phyloP scores from a whole-genome alignment of 1,284 basidiomycete genomes.

The Leccinum solheimii region DNA sequence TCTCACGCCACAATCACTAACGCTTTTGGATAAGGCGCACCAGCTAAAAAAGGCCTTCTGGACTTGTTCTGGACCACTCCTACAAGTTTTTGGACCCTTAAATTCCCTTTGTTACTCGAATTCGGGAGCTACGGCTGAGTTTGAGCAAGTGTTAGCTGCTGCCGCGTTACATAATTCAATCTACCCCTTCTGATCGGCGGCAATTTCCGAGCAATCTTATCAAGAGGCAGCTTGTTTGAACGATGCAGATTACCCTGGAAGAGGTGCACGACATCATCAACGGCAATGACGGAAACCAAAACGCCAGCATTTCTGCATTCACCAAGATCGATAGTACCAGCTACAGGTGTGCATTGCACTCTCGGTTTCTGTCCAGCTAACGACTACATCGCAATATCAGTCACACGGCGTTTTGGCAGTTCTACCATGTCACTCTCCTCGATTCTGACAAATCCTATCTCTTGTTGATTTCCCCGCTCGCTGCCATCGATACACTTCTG shows the following conservation, averaged over 20 bases:
- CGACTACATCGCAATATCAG: conserved; percentile 9
- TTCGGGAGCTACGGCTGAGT: too few relatives aligned
- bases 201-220: background rate
- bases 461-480: conserved; percentile 21
- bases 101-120: too few relatives aligned
- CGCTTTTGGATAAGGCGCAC: too few relatives aligned
- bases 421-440: conserved; percentile 24
- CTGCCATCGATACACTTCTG: background rate
- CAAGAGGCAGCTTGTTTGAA: background rate
- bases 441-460: conserved; percentile 23
- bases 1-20: too few relatives aligned
- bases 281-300: conserved; percentile 15
- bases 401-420: conserved; percentile 19
- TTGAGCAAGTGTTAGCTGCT: too few relatives aligned
- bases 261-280: conserved; percentile 26
- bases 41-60: too few relatives aligned
- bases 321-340: conserved; percentile 21
- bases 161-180: background rate
- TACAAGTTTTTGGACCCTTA: too few relatives aligned
- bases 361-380: background rate
- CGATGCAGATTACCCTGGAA: conserved; percentile 20
- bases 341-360: conserved; percentile 27
- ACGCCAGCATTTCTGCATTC: conserved; percentile 17
- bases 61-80: too few relatives aligned
- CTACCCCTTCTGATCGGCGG: background rate